These are phyloP conservation scores for Abortiporus biennis DNA, from an alignment of 1,284 basidiomycete species.

Conservation along the genomic window DNA sequence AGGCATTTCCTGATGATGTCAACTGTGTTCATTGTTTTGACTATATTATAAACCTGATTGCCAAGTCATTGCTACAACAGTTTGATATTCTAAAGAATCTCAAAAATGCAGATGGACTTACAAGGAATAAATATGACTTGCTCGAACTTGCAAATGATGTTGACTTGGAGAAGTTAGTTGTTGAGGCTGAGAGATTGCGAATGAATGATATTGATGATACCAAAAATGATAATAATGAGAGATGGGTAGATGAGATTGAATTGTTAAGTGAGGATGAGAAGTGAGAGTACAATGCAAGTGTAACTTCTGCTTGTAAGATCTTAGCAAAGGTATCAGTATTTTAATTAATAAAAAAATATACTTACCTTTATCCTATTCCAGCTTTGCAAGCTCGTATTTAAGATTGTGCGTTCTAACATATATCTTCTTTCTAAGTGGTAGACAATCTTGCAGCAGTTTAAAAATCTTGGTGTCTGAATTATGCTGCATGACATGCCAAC, in stretches of 20 bases:
- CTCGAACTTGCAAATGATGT: constrained; percentile 4
- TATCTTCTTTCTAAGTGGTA: too few relatives aligned
- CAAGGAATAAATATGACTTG: constrained; percentile 4
- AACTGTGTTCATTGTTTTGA: constrained; percentile 26
- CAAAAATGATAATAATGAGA: constrained; percentile 10
- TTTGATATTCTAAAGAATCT: constrained; percentile 11
- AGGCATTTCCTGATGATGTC: constrained; percentile 13
- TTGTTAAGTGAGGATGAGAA: constrained; percentile 7
- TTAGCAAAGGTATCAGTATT: too few relatives aligned
- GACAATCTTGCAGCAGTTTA: too few relatives aligned
- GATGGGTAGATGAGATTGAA: constrained; percentile 10
- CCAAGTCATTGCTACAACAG: constrained; percentile 13
- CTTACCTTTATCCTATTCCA: too few relatives aligned
- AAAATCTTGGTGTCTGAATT: too few relatives aligned
- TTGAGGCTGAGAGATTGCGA: constrained; percentile 1
- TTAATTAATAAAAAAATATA: too few relatives aligned
- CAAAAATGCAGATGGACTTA: background rate
- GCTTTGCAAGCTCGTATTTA: too few relatives aligned
- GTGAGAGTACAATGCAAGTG: too few relatives aligned
- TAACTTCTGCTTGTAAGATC: too few relatives aligned
- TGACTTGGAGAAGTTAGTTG: constrained; percentile 1
- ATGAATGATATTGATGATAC: constrained; percentile 7
- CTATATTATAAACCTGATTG: constrained; percentile 28
- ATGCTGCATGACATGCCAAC: too few relatives aligned
- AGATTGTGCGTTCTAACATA: too few relatives aligned